Evolutionary conservation across 202 grass and related monocot genomes (phyloP).

Genomic region (Digitaria exilis): DNA sequence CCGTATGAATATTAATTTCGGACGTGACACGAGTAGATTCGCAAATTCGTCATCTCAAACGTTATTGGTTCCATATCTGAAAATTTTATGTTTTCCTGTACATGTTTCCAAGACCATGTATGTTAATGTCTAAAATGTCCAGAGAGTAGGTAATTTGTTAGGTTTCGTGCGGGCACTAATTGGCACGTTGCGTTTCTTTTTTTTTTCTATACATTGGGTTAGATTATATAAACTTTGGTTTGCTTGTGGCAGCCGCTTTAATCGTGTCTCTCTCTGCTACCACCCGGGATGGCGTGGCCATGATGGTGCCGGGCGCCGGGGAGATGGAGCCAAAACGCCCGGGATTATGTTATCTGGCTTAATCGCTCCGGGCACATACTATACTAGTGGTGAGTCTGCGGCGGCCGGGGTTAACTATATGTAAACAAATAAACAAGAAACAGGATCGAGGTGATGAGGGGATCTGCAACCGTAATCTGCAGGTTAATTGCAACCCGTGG

Average conservation of each 20-base stretch:
- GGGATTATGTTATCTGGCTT: slow-evolving; percentile 11
- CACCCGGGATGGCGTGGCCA: slow-evolving; percentile 4
- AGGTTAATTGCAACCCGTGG: no score
- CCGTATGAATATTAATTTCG: no score
- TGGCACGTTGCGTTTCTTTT: not conserved
- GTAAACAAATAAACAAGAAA: slow-evolving; percentile 3
- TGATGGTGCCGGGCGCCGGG: slow-evolving; percentile 15
- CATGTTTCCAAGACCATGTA: no score
- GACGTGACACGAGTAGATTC: no score
- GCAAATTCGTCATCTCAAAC: no score
- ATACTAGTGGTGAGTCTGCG: slow-evolving; percentile 4
- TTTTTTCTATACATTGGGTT: not conserved
- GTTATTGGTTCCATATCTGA: no score
- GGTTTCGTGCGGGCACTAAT: not conserved
- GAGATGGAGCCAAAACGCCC: slow-evolving; percentile 1
- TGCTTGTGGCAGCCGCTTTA: not conserved
- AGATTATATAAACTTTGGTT: not conserved
- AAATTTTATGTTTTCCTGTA: no score
- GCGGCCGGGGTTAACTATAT: not conserved
- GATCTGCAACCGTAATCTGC: not conserved
- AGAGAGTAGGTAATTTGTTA: no score
- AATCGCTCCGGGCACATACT: no score
- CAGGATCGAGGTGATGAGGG: not conserved
- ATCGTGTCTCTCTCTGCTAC: not conserved
- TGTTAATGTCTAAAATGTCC: not conserved